A percentile compares a stretch with the other conserved stretches of the same genome.
phyloP scores from a whole-genome alignment of 2,329 filamentous ascomycete species.

The Myotisia sp. region DNA sequence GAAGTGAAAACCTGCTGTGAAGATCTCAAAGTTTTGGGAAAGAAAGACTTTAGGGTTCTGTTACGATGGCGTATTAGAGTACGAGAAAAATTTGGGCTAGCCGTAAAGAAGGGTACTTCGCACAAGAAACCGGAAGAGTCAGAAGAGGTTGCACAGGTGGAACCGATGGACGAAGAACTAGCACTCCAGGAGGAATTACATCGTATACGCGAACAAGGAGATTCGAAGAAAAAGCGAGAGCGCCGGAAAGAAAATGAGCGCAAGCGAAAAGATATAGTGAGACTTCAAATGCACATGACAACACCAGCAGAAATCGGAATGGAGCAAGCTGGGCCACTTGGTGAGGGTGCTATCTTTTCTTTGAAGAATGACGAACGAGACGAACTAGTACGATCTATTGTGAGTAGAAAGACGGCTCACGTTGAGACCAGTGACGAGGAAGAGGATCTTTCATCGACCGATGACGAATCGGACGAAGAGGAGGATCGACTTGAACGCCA shows the following conservation, averaged over 20 bases:
- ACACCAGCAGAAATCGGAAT: slow-evolving; percentile 91
- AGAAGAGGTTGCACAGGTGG: slow-evolving; percentile 69
- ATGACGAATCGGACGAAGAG: slow-evolving; percentile 56
- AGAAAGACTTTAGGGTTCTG: slow-evolving; percentile 85
- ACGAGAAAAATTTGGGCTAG: slow-evolving; percentile 78
- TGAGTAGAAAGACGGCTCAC: slow-evolving; percentile 62
- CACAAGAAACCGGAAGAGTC: slow-evolving; percentile 38
- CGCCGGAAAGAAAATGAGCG: slow-evolving; percentile 78
- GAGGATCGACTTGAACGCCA: slow-evolving; percentile 71
- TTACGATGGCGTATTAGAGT: slow-evolving; percentile 82
- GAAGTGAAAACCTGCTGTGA: slow-evolving; percentile 66
- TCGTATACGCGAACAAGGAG: slow-evolving; percentile 64
- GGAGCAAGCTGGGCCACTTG: slow-evolving; percentile 65
- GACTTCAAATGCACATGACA: slow-evolving; percentile 95
- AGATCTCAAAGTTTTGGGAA: slow-evolving; percentile 78
- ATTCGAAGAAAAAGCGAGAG: slow-evolving; percentile 63
- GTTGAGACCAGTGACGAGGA: slow-evolving; percentile 47
- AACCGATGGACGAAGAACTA: slow-evolving; percentile 88
- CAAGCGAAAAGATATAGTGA: slow-evolving; percentile 87
- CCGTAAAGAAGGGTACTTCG: slow-evolving; percentile 50
- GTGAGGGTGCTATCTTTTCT: slow-evolving; percentile 72
- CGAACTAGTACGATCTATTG: slow-evolving; percentile 54
- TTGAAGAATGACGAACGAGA: slow-evolving; percentile 69
- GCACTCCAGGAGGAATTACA: slow-evolving; percentile 79
- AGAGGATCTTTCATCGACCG: slow-evolving; percentile 42